phyloP scores from a whole-genome alignment of 2,329 filamentous ascomycete genomes.

The Sclerotinia trifoliorum region DNA sequence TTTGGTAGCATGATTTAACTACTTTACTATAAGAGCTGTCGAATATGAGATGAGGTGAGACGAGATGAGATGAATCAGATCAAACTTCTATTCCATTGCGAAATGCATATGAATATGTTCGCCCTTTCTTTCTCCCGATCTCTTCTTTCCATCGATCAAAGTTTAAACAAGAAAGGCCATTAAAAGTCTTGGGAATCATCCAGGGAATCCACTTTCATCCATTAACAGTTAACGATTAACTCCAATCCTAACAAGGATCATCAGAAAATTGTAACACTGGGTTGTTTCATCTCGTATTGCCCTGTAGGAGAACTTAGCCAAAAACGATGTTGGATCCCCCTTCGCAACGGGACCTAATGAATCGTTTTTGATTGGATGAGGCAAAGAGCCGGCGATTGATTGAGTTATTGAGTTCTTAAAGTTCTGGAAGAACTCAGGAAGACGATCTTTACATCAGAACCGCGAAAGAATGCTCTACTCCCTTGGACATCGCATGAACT shows the following conservation, averaged over 20 bases:
- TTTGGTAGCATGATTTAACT: no score
- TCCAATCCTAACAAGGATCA: background rate
- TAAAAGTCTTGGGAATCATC: background rate
- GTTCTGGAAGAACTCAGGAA: background rate
- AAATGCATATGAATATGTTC: no score
- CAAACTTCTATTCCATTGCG: no score
- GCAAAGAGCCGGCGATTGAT: background rate
- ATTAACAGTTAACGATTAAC: no score
- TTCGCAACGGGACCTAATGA: background rate
- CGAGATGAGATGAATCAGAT: no score
- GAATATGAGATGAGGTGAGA: no score
- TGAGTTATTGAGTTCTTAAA: background rate
- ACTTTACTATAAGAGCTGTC: no score
- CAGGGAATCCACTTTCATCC: background rate
- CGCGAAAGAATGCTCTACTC: background rate
- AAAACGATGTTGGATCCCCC: background rate
- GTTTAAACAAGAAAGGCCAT: no score
- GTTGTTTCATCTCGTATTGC: conserved; percentile 13
- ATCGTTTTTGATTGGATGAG: background rate
- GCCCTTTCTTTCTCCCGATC: no score
- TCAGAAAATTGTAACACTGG: background rate
- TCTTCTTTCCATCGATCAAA: no score
- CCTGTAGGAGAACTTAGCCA: background rate
- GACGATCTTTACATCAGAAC: no score
- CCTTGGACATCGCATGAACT: no score